phyloP scores from a whole-genome alignment of 192 early-diverging fungal genomes.

The Pilaira anomala region DNA sequence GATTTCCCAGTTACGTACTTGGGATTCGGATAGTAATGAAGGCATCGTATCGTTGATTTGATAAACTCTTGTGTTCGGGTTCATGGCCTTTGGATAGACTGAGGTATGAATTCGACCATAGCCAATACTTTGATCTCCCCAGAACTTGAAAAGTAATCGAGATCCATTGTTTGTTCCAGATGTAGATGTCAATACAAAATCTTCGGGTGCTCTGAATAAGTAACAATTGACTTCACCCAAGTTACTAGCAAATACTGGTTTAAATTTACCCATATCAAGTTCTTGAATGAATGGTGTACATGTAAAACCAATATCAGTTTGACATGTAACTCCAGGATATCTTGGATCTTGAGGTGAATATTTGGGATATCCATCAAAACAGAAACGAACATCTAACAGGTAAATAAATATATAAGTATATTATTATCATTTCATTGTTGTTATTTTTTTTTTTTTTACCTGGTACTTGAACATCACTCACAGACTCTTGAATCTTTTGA shows the following conservation, averaged over 20 bases:
- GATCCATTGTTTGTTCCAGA: conserved; percentile 36
- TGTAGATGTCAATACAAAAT: conserved; percentile 26
- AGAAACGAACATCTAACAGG: conserved; percentile 32
- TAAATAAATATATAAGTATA: neutral
- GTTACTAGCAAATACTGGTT: conserved; percentile 27
- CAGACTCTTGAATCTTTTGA: conserved; percentile 21
- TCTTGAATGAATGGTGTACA: conserved; percentile 18
- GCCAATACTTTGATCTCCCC: conserved; percentile 19
- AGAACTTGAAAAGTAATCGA: conserved; percentile 26
- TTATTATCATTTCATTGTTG: neutral
- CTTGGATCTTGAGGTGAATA: conserved; percentile 9
- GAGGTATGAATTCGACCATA: conserved; percentile 32
- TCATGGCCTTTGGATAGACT: conserved; percentile 30
- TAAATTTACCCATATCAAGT: conserved; percentile 25
- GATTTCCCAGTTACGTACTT: conserved; percentile 26
- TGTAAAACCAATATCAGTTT: conserved; percentile 22
- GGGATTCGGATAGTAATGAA: conserved; percentile 5
- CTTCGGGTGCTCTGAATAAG: conserved; percentile 19
- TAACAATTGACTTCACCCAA: conserved; percentile 29
- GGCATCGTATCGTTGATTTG: conserved; percentile 12
- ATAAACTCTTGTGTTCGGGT: conserved; percentile 27
- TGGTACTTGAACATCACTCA: conserved; percentile 26
- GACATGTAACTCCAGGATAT: conserved; percentile 26
- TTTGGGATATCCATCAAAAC: conserved; percentile 31
- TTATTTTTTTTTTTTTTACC: neutral